Evolutionary conservation across 176 grass and related monocot genomes (phyloP), one percentile per base, ranked within the genome.

Genomic region (Poa pratensis): DNA sequence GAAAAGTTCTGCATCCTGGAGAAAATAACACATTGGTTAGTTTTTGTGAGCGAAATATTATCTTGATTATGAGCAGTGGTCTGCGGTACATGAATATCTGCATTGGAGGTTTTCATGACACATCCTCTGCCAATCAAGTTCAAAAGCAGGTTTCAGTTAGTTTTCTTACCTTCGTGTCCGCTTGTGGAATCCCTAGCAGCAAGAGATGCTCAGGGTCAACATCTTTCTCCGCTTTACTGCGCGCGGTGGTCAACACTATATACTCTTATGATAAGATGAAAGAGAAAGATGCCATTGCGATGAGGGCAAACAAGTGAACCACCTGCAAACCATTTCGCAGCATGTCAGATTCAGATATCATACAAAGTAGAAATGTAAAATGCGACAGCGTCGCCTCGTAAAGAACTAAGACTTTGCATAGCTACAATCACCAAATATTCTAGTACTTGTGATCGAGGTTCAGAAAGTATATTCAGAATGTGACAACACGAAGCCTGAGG

Each of bases 251-350:
- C 63, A 74, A 22, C 6, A 67, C 45, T 83, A 86, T 86, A 88
- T 86, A 23, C 83, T 86, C 57, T 95, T 69, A 89, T 72, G 83
- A 87, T 87, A 95, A 87, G 70, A 75, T 35, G 74, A 90, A 64
- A 34, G 88, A 13, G 86, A 90, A 85, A 24, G 39, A 80, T 74
- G 76, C 73, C 37, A 89, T 18, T 60, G 68, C 48, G 52, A 87
- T 66, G 54, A 90, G 70, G 24, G 61, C 51, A 55, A 86, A 32
- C 45, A 83, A 24, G 81, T 51, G 80, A 82, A 84, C 71, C 76
- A 65, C 86, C 93, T 95, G 88, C 77, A 73, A 37, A 19, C 27
- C 63, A 48, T 81, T 82, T 70, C 39, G 16, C 40, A 19, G 30
- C 46, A 60, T 69, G 45, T 46, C 60, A 64, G 73, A 49, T 66